These are phyloP conservation scores for Chaetomiaceae sp. DNA, from an alignment of 2,329 filamentous ascomycete genomes.

Conservation along the genomic window DNA sequence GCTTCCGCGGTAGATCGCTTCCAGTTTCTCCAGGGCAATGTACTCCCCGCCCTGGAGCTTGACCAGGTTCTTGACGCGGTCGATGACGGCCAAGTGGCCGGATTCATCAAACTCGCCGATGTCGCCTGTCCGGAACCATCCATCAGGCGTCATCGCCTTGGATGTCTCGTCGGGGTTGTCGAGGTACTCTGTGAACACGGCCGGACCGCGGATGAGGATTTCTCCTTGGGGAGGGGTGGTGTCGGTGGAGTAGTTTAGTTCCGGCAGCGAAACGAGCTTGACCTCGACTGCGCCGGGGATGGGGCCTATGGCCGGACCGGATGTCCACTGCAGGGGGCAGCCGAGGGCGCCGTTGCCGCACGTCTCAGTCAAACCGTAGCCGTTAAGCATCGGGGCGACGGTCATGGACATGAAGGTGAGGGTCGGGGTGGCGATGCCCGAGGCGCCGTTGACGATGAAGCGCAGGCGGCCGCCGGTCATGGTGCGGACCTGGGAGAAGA, in stretches of 20 bases:
- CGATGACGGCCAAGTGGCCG: constrained; percentile 82
- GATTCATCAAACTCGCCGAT: constrained; percentile 82
- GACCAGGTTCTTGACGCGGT: constrained; percentile 97
- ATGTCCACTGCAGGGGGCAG: constrained; percentile 80
- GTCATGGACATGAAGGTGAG: constrained; percentile 88
- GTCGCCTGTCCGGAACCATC: constrained; percentile 97
- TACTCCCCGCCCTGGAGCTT: constrained; percentile 96
- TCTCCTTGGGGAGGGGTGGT: constrained; percentile 82
- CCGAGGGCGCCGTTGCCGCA: constrained; percentile 77
- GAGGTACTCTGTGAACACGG: constrained; percentile 75
- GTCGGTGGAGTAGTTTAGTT: constrained; percentile 77
- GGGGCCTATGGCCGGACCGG: constrained; percentile 66
- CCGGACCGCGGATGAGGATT: constrained; percentile 77
- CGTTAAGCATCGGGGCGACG: constrained; percentile 88
- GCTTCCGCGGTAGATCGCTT: constrained; percentile 80
- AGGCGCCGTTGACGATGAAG: constrained; percentile 91
- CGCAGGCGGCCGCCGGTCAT: constrained; percentile 84
- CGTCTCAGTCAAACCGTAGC: constrained; percentile 94
- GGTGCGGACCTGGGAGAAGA: constrained; percentile 89
- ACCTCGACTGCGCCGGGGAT: constrained; percentile 74
- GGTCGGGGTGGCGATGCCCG: constrained; percentile 82
- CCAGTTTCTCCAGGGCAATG: constrained; percentile 92
- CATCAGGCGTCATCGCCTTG: constrained; percentile 72
- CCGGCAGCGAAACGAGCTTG: constrained; percentile 86
- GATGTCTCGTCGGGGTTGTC: constrained; percentile 81